These are phyloP conservation scores for Xylariaceae sp. DNA, from an alignment of 2,329 filamentous ascomycete genomes.

Conservation along the genomic window DNA sequence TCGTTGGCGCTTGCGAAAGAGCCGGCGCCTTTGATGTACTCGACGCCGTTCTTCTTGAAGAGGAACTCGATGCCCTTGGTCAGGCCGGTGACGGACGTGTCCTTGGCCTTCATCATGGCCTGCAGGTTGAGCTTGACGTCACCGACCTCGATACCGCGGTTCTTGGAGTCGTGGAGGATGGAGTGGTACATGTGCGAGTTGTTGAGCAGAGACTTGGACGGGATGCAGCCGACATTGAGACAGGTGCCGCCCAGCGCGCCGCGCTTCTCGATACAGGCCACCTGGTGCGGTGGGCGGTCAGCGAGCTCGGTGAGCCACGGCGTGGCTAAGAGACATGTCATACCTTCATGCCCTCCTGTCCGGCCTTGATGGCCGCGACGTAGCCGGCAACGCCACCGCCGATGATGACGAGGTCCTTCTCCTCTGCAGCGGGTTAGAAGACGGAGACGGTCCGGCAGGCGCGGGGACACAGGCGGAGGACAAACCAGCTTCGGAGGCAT, in stretches of 20 bases:
- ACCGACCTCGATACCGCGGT: conserved; percentile 93
- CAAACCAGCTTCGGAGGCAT: conserved; percentile 49
- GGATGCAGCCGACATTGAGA: conserved; percentile 98
- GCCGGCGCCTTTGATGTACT: conserved; percentile 92
- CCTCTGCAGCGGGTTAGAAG: conserved; percentile 47
- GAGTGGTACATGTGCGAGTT: conserved; percentile 98
- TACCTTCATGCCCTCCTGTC: conserved; percentile 94
- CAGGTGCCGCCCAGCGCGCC: conserved; percentile 92
- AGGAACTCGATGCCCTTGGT: conserved; percentile 98
- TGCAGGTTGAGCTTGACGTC: conserved; percentile 93
- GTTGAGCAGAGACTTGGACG: conserved; percentile 98
- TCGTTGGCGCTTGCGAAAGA: conserved; percentile 85
- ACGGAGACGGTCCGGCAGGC: not conserved
- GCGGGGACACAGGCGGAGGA: not conserved
- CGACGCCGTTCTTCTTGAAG: conserved; percentile 98
- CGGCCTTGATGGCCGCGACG: conserved; percentile 97
- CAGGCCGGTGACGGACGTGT: conserved; percentile 76
- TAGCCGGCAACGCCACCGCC: conserved; percentile 97
- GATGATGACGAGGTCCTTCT: conserved; percentile 96
- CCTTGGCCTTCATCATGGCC: conserved; percentile 98
- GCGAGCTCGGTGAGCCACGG: too few relatives aligned
- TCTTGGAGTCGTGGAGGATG: conserved; percentile 93
- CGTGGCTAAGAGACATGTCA: conserved; percentile 10
- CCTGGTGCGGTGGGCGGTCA: conserved; percentile 44
- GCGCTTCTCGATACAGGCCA: conserved; percentile 97